phyloP scores from a whole-genome alignment of 495 filamentous ascomycete genomes.

The Bathelium albidoporum region DNA sequence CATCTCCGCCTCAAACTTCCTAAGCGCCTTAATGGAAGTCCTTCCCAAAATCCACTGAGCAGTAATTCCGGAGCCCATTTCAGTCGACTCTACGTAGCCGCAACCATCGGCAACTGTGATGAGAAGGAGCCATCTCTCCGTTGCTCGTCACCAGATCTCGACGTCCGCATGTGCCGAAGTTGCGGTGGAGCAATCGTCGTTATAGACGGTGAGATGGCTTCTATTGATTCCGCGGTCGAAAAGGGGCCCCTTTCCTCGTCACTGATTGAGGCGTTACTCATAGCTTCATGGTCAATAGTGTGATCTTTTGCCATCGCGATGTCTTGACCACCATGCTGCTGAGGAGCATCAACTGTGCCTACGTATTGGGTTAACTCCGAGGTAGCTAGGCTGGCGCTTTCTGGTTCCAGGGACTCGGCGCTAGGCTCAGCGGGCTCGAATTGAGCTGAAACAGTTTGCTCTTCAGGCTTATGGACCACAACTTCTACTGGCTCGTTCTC shows the following conservation, averaged over 20 bases:
- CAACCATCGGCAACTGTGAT: background rate
- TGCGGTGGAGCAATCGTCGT: background rate
- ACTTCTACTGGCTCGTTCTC: background rate
- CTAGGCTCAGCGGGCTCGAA: background rate
- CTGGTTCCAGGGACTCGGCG: background rate
- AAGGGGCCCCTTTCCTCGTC: background rate
- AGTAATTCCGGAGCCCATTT: too few relatives aligned
- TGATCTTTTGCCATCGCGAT: background rate
- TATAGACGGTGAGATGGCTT: background rate
- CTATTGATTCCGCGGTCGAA: background rate
- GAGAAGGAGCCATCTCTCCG: background rate
- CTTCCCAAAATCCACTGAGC: background rate
- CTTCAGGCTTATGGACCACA: background rate
- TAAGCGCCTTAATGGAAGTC: background rate
- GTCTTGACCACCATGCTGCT: background rate
- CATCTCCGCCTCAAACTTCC: too few relatives aligned
- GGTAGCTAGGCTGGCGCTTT: background rate
- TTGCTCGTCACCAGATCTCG: background rate
- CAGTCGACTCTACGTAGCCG: background rate
- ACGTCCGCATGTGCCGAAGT: slow-evolving; percentile 3
- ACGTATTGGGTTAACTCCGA: background rate
- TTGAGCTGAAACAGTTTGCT: background rate
- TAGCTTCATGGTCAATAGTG: background rate
- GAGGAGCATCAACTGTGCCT: background rate
- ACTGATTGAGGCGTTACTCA: background rate